These are phyloP conservation scores for Marsdenia floribunda DNA, from an alignment of 257 asterid species.

Conservation along the genomic window DNA sequence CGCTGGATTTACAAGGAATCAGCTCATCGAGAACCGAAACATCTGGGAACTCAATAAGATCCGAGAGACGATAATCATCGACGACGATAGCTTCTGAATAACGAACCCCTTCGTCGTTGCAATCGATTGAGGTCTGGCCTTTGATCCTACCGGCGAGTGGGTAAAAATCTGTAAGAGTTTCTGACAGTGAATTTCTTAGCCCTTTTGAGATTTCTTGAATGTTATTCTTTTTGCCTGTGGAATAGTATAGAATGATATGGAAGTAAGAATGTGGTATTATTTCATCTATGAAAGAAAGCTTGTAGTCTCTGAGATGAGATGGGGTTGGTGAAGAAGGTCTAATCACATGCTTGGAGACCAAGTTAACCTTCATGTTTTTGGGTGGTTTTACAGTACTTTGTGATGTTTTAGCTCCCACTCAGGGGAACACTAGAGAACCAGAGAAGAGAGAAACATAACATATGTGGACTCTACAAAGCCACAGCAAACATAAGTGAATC, in stretches of 20 bases:
- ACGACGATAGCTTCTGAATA: slow-evolving; percentile 32
- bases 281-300: slow-evolving; percentile 55
- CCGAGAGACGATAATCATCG: slow-evolving; percentile 23
- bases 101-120: slow-evolving; percentile 45
- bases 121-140: slow-evolving; percentile 41
- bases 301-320: slow-evolving; percentile 26
- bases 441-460: too few relatives aligned
- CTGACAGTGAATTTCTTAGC: slow-evolving; percentile 42
- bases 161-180: slow-evolving; percentile 39
- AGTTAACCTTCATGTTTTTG: slow-evolving; percentile 31
- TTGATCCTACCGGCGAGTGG: slow-evolving; percentile 63
- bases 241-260: slow-evolving; percentile 52
- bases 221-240: background rate
- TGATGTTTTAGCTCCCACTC: too few relatives aligned
- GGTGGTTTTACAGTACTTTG: background rate
- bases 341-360: slow-evolving; percentile 25
- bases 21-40: slow-evolving; percentile 24
- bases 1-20: slow-evolving; percentile 36
- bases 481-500: too few relatives aligned
- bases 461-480: too few relatives aligned
- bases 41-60: slow-evolving; percentile 23
- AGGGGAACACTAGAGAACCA: too few relatives aligned
- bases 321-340: slow-evolving; percentile 61
- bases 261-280: slow-evolving; percentile 44
- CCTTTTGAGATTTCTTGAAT: slow-evolving; percentile 15